Percentiles rank a stretch among this genome's conserved stretches.
Conservation (phyloP, 257 asterid genomes). For the Solanum habrochaites region DNA sequence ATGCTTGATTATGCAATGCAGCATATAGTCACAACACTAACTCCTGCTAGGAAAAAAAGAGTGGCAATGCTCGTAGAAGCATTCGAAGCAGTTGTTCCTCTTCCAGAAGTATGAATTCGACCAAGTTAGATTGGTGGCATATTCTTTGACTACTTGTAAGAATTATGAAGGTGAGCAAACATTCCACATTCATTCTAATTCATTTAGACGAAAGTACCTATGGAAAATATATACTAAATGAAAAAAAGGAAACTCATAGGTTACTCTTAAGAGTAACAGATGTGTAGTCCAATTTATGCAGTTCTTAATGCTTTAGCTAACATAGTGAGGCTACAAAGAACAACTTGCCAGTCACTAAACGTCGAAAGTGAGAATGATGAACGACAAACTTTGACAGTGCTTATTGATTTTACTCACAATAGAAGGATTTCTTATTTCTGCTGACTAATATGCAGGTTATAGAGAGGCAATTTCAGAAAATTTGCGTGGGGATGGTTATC, state of each 20-base stretch:
- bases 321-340: not conserved
- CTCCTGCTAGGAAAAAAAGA: constrained; percentile 76
- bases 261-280: not conserved
- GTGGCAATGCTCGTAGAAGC: constrained; percentile 98
- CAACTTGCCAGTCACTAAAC: not conserved
- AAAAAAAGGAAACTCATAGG: not conserved
- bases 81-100: constrained; percentile 94
- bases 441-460: not conserved
- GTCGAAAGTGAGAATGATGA: not conserved
- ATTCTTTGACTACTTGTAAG: not conserved
- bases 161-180: not conserved
- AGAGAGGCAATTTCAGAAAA: not conserved
- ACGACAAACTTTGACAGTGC: not conserved
- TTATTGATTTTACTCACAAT: not conserved
- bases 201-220: not conserved
- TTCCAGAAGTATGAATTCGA: constrained; percentile 48
- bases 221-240: not conserved
- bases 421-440: not conserved
- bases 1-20: constrained; percentile 98
- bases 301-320: not conserved
- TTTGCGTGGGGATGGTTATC: not conserved
- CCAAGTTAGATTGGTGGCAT: not conserved
- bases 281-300: not conserved
- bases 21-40: constrained; percentile 61
- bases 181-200: not conserved